Percentiles rank a stretch among this genome's conserved stretches.
Evolutionary conservation across 169 alveolate species (phyloP).

Genomic region (Plasmodium gaboni): DNA sequence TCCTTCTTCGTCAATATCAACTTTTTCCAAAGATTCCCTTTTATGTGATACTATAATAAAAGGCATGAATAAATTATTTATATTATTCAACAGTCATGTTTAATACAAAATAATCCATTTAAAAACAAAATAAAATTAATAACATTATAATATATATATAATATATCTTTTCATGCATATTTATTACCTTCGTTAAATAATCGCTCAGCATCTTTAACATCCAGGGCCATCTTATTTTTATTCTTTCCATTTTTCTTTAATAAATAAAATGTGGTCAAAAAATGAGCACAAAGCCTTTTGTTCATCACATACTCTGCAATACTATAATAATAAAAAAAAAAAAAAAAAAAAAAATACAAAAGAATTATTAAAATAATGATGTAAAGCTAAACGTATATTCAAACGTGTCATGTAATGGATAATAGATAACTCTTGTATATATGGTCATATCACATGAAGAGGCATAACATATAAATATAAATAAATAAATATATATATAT

Average conservation of each 20-base stretch:
- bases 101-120: not conserved
- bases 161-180: not conserved
- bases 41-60: constrained; percentile 19
- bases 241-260: constrained; percentile 38
- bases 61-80: not conserved
- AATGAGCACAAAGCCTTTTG: constrained; percentile 55
- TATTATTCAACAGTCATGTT: not conserved
- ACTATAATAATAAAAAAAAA: constrained; percentile 15
- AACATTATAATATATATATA: not conserved
- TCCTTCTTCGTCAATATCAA: constrained; percentile 14
- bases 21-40: constrained; percentile 12
- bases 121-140: not conserved
- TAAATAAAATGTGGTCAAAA: constrained; percentile 53
- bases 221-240: constrained; percentile 17
- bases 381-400: not conserved
- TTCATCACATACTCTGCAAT: constrained; percentile 63
- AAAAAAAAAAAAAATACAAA: not conserved
- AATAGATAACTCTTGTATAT: too few relatives aligned
- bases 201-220: constrained; percentile 23
- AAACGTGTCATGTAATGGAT: too few relatives aligned
- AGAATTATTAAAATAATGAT: not conserved
- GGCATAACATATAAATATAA: too few relatives aligned
- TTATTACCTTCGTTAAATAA: constrained; percentile 54
- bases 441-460: too few relatives aligned
- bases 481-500: not conserved